Conservation (phyloP, 208 protist genomes). For the Acanthamoeba culbertsoni region DNA sequence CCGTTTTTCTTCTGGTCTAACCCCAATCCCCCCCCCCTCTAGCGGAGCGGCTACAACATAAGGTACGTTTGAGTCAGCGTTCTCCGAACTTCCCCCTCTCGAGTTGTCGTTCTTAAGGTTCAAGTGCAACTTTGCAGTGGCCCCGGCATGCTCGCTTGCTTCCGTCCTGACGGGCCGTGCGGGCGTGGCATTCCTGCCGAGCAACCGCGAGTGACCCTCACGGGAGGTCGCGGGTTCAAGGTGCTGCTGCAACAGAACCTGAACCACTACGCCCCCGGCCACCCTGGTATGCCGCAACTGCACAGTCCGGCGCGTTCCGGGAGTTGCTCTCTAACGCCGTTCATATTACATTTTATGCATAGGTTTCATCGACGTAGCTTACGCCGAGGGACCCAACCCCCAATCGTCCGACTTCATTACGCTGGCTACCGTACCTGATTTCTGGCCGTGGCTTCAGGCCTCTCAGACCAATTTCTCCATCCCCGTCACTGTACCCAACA, state of each 20-base stretch:
- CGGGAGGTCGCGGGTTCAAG: neutral
- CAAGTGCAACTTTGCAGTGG: neutral
- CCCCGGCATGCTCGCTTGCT: neutral
- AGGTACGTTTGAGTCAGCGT: neutral
- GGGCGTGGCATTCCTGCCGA: neutral
- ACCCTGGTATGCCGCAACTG: neutral
- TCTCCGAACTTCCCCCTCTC: neutral
- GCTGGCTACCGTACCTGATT: neutral
- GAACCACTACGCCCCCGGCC: conserved; percentile 1
- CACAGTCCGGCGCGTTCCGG: neutral
- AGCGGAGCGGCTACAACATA: neutral
- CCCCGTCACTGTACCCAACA: neutral
- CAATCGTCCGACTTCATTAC: neutral
- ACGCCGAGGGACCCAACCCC: neutral
- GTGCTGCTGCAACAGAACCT: neutral
- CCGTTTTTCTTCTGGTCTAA: neutral
- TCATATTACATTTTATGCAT: neutral
- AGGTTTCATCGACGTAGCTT: neutral
- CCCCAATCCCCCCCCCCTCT: neutral
- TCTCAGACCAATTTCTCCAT: conserved; percentile 35
- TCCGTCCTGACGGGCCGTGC: neutral
- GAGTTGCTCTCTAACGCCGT: too few species aligned
- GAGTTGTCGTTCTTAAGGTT: too few species aligned
- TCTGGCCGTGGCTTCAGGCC: conserved; percentile 9
- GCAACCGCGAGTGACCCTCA: neutral